These are phyloP conservation scores for Lactarius akahatsu DNA, from an alignment of 768 basidiomycete species.

Conservation along the genomic window DNA sequence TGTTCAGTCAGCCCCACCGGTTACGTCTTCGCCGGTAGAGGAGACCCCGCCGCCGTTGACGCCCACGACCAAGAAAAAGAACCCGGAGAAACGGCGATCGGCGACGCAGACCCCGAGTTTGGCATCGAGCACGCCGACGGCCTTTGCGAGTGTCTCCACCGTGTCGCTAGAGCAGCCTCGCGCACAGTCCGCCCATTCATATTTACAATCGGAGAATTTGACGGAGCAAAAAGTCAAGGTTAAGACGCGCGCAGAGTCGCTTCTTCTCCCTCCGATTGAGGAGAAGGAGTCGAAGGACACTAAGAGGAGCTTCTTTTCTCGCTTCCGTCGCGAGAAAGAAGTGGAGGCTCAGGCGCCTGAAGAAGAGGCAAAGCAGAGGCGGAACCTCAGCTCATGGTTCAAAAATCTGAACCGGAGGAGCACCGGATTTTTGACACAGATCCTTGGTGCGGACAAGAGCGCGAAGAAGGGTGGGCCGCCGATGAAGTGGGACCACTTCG, in stretches of 20 bases:
- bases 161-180: constrained; percentile 44
- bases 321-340: constrained; percentile 45
- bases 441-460: constrained; percentile 31
- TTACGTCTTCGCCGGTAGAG: background rate
- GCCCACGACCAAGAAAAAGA: constrained; percentile 18
- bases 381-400: constrained; percentile 32
- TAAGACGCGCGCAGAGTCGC: constrained; percentile 65
- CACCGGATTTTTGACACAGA: constrained; percentile 26
- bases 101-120: constrained; percentile 27
- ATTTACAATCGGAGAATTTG: constrained; percentile 54
- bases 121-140: constrained; percentile 28
- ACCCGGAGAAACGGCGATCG: constrained; percentile 14
- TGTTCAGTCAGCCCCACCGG: constrained; percentile 12
- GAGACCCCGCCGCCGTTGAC: background rate
- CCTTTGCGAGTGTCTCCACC: constrained; percentile 38
- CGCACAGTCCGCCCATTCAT: constrained; percentile 71
- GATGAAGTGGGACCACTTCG: constrained; percentile 39
- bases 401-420: constrained; percentile 31
- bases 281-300: constrained; percentile 38
- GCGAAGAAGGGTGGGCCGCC: constrained; percentile 30
- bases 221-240: constrained; percentile 57
- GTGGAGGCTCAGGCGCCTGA: constrained; percentile 19
- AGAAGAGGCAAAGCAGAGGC: constrained; percentile 38
- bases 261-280: constrained; percentile 48
- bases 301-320: constrained; percentile 52